Conservation (phyloP, 441 rosid genomes). For the Croton laevigatus region DNA sequence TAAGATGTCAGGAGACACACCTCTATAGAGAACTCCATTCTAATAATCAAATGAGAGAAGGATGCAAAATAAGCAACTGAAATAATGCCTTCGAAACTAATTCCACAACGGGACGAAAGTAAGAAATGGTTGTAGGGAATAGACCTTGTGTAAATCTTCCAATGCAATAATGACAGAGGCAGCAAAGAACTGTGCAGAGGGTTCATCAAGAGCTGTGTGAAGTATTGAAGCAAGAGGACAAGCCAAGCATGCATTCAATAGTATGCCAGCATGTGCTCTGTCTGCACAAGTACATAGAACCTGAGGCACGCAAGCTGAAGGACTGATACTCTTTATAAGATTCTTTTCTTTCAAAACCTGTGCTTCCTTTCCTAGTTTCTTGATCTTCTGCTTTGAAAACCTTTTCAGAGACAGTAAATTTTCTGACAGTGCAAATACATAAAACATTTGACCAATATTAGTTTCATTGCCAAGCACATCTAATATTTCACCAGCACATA, state of each 20-base stretch:
- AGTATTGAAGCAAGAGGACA: constrained; percentile 86
- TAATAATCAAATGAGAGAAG: constrained; percentile 40
- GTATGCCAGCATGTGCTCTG: constrained; percentile 59
- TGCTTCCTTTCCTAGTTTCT: constrained; percentile 75
- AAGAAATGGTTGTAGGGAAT: constrained; percentile 16
- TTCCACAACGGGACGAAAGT: constrained; percentile 12
- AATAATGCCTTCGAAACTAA: constrained; percentile 6
- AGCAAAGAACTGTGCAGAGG: constrained; percentile 70
- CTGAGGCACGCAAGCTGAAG: constrained; percentile 68
- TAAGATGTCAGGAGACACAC: constrained; percentile 74
- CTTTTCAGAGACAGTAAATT: constrained; percentile 77
- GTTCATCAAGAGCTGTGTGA: constrained; percentile 67
- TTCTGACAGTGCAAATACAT: constrained; percentile 37
- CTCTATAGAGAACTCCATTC: constrained; percentile 84
- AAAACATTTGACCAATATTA: constrained; percentile 23
- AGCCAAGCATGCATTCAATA: constrained; percentile 69
- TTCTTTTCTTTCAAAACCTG: constrained; percentile 83
- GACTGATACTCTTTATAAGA: constrained; percentile 56
- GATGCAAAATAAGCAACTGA: neutral
- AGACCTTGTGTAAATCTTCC: constrained; percentile 79
- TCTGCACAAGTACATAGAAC: constrained; percentile 73
- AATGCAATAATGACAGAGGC: constrained; percentile 72
- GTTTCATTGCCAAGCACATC: constrained; percentile 7
- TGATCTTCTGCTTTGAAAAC: constrained; percentile 76
- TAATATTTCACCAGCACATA: constrained; percentile 6